These are phyloP conservation scores for Ustilago nuda DNA, from an alignment of 1,284 basidiomycete genomes.

Conservation along the genomic window DNA sequence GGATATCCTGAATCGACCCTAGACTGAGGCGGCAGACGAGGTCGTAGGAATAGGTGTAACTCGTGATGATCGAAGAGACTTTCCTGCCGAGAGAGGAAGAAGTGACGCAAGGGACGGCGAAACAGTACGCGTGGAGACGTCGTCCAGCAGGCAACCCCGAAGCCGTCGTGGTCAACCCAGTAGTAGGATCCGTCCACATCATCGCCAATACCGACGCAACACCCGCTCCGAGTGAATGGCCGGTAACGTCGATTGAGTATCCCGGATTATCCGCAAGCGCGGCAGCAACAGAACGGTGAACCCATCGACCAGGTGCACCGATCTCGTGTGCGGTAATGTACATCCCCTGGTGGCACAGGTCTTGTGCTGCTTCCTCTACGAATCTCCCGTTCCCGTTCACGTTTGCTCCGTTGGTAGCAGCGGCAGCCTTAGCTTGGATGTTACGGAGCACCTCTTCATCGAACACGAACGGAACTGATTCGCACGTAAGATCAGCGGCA, in stretches of 20 bases:
- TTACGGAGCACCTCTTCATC: conserved; percentile 27
- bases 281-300: conserved; percentile 79
- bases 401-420: not conserved
- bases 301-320: conserved; percentile 80
- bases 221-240: conserved; percentile 89
- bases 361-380: conserved; percentile 12
- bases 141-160: conserved; percentile 76
- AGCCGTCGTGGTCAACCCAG: conserved; percentile 38
- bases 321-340: conserved; percentile 80
- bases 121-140: conserved; percentile 80
- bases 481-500: conserved; percentile 67
- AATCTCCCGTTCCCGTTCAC: conserved; percentile 7
- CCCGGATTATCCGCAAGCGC: conserved; percentile 78
- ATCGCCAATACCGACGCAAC: conserved; percentile 81
- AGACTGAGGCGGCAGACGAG: conserved; percentile 81
- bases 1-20: conserved; percentile 81
- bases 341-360: conserved; percentile 75
- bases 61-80: conserved; percentile 76
- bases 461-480: conserved; percentile 47
- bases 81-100: conserved; percentile 75
- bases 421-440: conserved; percentile 6
- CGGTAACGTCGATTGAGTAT: conserved; percentile 74
- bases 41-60: conserved; percentile 84
- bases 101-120: conserved; percentile 80
- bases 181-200: conserved; percentile 79